Conservation (phyloP, 2,329 filamentous ascomycete genomes). For the Rhinocladiella similis region DNA sequence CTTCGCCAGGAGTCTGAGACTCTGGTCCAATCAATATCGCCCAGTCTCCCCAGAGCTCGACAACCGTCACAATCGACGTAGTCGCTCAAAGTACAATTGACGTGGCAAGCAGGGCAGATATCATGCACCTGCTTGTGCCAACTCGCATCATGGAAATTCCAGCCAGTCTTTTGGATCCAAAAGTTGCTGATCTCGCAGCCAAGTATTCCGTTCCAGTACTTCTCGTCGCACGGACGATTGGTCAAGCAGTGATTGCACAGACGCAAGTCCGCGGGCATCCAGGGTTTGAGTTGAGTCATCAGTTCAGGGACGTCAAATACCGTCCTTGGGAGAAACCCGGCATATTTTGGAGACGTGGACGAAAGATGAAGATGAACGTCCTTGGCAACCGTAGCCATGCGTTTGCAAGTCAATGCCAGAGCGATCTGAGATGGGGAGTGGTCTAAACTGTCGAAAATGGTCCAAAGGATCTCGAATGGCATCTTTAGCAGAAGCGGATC, state of each 20-base stretch:
- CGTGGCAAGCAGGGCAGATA: slow-evolving; percentile 29
- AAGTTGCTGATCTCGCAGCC: slow-evolving; percentile 26
- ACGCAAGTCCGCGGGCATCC: slow-evolving; percentile 25
- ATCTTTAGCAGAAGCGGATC: slow-evolving; percentile 21
- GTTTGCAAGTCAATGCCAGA: slow-evolving; percentile 30
- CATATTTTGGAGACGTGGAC: slow-evolving; percentile 26
- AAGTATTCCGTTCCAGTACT: slow-evolving; percentile 25
- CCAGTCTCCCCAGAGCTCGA: slow-evolving; percentile 28
- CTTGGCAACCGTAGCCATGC: slow-evolving; percentile 21
- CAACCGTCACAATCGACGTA: slow-evolving; percentile 30
- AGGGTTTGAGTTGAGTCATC: slow-evolving; percentile 25
- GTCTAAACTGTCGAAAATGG: slow-evolving; percentile 24
- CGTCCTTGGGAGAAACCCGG: slow-evolving; percentile 24
- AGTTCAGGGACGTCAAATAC: slow-evolving; percentile 31
- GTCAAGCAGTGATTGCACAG: slow-evolving; percentile 31
- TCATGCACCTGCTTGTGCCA: slow-evolving; percentile 30
- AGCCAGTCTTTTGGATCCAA: slow-evolving; percentile 29
- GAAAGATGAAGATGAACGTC: slow-evolving; percentile 24
- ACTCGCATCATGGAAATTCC: slow-evolving; percentile 25
- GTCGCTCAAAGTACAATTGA: slow-evolving; percentile 27
- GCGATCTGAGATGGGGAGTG: slow-evolving; percentile 28
- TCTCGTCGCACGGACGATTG: slow-evolving; percentile 20
- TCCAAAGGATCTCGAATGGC: slow-evolving; percentile 27
- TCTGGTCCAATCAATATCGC: slow-evolving; percentile 29
- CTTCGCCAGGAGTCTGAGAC: slow-evolving; percentile 22